Percentiles rank a stretch among this genome's conserved stretches.
Evolutionary conservation across 2,329 filamentous ascomycete genomes (phyloP).

Genomic region (Ramichloridium luteum): DNA sequence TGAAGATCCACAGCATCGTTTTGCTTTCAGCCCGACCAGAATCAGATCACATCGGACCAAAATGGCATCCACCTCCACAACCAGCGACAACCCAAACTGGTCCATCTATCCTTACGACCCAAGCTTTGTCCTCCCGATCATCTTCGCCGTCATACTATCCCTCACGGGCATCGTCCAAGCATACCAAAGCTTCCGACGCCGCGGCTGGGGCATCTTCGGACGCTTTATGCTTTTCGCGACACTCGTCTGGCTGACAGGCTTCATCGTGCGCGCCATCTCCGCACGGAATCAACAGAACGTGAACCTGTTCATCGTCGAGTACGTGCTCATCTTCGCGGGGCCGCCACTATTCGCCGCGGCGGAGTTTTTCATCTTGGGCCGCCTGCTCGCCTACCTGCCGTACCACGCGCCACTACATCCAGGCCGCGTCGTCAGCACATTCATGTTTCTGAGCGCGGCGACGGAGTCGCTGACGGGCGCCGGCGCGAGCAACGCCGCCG

Average conservation of each 20-base stretch:
- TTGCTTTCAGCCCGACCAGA: too few species aligned
- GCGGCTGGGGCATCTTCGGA: constrained; percentile 18
- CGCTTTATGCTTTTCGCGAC: constrained; percentile 17
- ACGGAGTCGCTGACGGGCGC: constrained; percentile 42
- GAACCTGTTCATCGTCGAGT: constrained; percentile 29
- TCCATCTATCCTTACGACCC: constrained; percentile 28
- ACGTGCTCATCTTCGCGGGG: constrained; percentile 30
- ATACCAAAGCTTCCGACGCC: constrained; percentile 38
- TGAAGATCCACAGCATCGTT: too few species aligned
- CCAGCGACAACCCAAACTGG: too few species aligned
- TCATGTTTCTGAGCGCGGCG: constrained; percentile 40
- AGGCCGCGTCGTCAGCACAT: constrained; percentile 46
- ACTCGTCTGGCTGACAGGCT: constrained; percentile 35
- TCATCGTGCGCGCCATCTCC: constrained; percentile 41
- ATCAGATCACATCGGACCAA: too few species aligned
- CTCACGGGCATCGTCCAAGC: constrained; percentile 37
- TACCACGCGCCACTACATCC: constrained; percentile 47
- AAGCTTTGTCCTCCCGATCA: constrained; percentile 41
- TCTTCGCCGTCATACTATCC: constrained; percentile 40
- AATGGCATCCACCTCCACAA: too few species aligned
- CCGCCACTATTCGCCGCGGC: constrained; percentile 47
- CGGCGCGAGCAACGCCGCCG: constrained; percentile 37
- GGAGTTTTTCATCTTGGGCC: constrained; percentile 51
- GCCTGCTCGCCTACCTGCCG: constrained; percentile 49
- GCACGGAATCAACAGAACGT: constrained; percentile 39